Conservation (phyloP, 2,329 filamentous ascomycete genomes). For the Colletotrichum salicis region DNA sequence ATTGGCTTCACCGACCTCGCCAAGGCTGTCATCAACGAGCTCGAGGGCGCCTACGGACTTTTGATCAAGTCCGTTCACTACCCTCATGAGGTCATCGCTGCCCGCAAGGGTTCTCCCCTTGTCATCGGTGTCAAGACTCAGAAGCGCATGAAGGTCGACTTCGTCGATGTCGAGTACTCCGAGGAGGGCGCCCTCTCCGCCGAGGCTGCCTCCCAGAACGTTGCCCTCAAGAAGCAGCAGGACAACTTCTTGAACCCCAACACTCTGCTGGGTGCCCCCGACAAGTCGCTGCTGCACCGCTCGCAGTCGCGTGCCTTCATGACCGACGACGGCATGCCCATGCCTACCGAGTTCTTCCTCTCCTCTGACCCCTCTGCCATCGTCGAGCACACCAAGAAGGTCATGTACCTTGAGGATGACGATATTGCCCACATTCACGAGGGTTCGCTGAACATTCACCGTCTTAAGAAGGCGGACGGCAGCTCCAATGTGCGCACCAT, state of each 20-base stretch:
- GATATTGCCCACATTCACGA: conserved; percentile 99
- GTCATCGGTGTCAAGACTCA: conserved; percentile 97
- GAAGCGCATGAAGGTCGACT: conserved; percentile 99
- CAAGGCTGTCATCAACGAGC: conserved; percentile 98
- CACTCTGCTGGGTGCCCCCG: conserved; percentile 83
- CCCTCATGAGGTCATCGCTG: conserved; percentile 96
- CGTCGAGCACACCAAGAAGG: conserved; percentile 99
- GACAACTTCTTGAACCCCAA: conserved; percentile 74
- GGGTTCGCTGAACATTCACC: conserved; percentile 98
- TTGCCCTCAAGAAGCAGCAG: conserved; percentile 90
- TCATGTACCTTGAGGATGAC: conserved; percentile 99
- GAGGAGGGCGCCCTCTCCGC: conserved; percentile 90
- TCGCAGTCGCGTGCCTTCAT: conserved; percentile 99
- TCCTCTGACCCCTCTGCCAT: conserved; percentile 98
- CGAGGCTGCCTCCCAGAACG: conserved; percentile 95
- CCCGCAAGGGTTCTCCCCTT: conserved; percentile 96
- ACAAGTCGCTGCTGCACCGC: conserved; percentile 98
- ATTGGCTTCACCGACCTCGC: conserved; percentile 96
- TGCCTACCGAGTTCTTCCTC: conserved; percentile 99
- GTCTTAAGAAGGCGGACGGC: conserved; percentile 95
- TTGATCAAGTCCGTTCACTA: conserved; percentile 99
- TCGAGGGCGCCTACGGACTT: conserved; percentile 96
- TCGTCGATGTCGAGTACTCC: conserved; percentile 97
- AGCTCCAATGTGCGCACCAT: conserved; percentile 97
- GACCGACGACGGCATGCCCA: conserved; percentile 96